Conservation (phyloP, 192 early-diverging fungal genomes). For the Backusella luteola region DNA sequence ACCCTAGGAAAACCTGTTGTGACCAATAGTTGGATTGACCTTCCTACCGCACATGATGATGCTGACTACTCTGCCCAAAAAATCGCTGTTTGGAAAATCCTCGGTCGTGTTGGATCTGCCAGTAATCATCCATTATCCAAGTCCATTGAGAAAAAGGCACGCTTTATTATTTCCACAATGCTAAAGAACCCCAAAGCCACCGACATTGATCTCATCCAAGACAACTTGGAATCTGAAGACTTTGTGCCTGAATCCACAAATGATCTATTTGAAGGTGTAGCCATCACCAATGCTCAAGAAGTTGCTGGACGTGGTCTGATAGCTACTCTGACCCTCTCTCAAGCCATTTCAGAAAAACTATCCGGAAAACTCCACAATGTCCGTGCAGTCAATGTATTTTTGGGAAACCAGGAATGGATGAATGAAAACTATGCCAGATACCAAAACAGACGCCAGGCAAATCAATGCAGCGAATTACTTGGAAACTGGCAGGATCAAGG, state of each 20-base stretch:
- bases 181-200: not conserved
- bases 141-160: slow-evolving; percentile 46
- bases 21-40: slow-evolving; percentile 27
- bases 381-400: slow-evolving; percentile 45
- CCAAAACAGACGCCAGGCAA: slow-evolving; percentile 17
- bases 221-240: slow-evolving; percentile 23
- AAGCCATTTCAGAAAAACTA: slow-evolving; percentile 17
- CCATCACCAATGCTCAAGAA: slow-evolving; percentile 56
- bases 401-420: slow-evolving; percentile 70
- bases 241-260: not conserved
- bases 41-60: not conserved
- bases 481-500: slow-evolving; percentile 55
- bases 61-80: not conserved
- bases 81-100: slow-evolving; percentile 37
- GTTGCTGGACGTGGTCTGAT: slow-evolving; percentile 63
- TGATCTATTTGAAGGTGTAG: slow-evolving; percentile 42
- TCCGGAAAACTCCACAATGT: slow-evolving; percentile 26
- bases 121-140: slow-evolving; percentile 74
- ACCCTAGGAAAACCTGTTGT: slow-evolving; percentile 69
- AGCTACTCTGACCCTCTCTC: slow-evolving; percentile 39
- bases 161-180: not conserved
- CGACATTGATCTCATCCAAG: not conserved
- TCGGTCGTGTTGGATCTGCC: slow-evolving; percentile 45
- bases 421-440: slow-evolving; percentile 50
- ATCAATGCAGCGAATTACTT: slow-evolving; percentile 22